Base-by-base conservation (phyloP, 2,329 filamentous ascomycete species). In the Aotearoamyces nothofagi region DNA sequence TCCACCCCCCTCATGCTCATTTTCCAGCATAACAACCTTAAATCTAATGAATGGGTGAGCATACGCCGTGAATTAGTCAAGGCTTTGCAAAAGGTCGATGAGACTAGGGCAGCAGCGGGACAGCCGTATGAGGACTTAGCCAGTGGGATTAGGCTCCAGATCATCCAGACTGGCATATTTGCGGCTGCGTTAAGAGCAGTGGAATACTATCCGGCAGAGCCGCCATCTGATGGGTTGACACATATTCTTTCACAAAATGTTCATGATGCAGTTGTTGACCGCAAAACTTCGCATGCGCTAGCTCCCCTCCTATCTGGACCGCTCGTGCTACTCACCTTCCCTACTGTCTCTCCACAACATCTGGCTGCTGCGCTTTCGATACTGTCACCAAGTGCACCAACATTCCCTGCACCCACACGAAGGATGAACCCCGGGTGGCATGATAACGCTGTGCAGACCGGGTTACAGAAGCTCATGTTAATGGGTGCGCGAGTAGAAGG, bases 111-210 rank as follows among this genome's bases (percentile, higher is more conserved):
- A 46, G 57, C 33, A 57, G 53, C 11, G 57, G 69, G 8, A 42
- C 57, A 8, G 33, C 46, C 43, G 2, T 44, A 54, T 9, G 37
- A 57, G 13, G 53, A 66, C 17, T 49, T 82, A 17, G 63, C 67
- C n/a, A 55, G 67, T 2, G 57, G 61, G 22, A 65, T 90, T 40
- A 77, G 81, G 54, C 51, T 96, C 15, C 78, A 92, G 51, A 80
- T 92, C 15, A 61, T 98, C 32, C 78, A 90, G 48, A 90, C 82
- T 9, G 79, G 81, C 47, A 92, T 98, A 47, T 82, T 98, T 50
- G 75, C 77, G 40, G 72, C 81, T 11, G 86, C 87, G 1, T 60
- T 96, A 36, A 77, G 78, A 40, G 69, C 96, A 29, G 75, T 86
- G 36, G 87, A 96, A 49, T 92, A 84, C 55, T 92, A 70, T 49